phyloP scores from a whole-genome alignment of 2,329 filamentous ascomycete species.

The Cladorrhinum sp. region DNA sequence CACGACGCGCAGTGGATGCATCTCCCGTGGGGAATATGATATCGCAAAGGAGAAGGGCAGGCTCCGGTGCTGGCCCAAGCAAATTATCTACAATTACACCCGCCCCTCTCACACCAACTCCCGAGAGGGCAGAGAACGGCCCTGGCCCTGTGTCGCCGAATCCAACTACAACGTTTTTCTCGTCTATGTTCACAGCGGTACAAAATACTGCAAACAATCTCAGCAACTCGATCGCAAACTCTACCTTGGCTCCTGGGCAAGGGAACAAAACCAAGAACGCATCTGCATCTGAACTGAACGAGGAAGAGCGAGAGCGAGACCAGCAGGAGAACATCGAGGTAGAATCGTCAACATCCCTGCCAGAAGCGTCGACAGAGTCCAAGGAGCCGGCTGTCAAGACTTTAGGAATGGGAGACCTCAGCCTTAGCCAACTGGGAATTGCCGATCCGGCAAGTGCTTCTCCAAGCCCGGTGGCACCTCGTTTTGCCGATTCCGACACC shows the following conservation, averaged over 20 bases:
- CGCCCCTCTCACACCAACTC: conserved; percentile 71
- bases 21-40: conserved; percentile 69
- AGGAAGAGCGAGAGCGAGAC: conserved; percentile 30
- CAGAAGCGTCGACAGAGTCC: conserved; percentile 45
- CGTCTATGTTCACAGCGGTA: conserved; percentile 85
- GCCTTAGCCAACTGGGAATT: conserved; percentile 84
- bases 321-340: conserved; percentile 41
- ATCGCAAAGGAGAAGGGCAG: conserved; percentile 60
- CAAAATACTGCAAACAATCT: conserved; percentile 83
- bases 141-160: conserved; percentile 47
- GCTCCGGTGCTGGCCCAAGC: conserved; percentile 64
- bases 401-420: conserved; percentile 82
- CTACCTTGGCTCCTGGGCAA: conserved; percentile 47
- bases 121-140: conserved; percentile 70
- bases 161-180: conserved; percentile 78
- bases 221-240: conserved; percentile 70
- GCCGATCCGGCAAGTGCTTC: conserved; percentile 53
- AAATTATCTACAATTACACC: conserved; percentile 77
- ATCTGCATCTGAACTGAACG: conserved; percentile 33
- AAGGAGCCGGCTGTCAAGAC: conserved; percentile 82
- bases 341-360: conserved; percentile 40
- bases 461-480: conserved; percentile 56
- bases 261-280: conserved; percentile 42
- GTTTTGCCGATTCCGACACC: conserved; percentile 49
- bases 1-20: conserved; percentile 44